Evolutionary conservation across 2,329 filamentous ascomycete species (phyloP).

Genomic region (Aschersonia sp.): DNA sequence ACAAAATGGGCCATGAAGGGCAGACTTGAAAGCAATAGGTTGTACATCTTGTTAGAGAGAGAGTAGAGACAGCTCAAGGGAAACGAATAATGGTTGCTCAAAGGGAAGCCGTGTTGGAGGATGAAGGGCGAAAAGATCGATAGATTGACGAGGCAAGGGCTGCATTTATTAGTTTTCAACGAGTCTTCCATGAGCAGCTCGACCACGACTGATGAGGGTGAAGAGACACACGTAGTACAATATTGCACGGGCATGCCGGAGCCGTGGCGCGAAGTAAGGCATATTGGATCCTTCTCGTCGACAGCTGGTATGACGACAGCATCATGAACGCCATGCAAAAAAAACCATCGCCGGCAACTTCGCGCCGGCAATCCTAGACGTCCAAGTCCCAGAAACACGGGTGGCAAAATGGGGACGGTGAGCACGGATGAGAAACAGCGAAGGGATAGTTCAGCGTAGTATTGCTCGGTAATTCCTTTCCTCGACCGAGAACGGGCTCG

Average conservation of each 20-base stretch:
- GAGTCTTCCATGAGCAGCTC: background rate
- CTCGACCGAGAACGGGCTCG: too few relatives aligned
- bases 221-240: background rate
- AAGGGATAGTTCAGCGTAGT: background rate
- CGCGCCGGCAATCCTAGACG: background rate
- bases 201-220: background rate
- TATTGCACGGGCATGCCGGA: background rate
- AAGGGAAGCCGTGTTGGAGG: background rate
- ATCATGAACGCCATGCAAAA: background rate
- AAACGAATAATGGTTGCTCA: background rate
- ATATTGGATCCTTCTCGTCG: background rate
- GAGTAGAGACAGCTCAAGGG: background rate
- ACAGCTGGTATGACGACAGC: background rate
- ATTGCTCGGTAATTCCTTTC: background rate
- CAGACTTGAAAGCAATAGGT: conserved; percentile 8
- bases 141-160: conserved; percentile 1
- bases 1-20: conserved; percentile 12
- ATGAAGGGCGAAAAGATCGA: background rate
- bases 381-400: background rate
- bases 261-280: background rate
- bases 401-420: background rate
- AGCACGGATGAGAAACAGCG: background rate
- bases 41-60: conserved; percentile 8
- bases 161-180: background rate
- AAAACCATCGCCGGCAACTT: background rate